These are phyloP conservation scores for Asterophora lycoperdoides DNA, from an alignment of 768 basidiomycete species.

Conservation along the genomic window DNA sequence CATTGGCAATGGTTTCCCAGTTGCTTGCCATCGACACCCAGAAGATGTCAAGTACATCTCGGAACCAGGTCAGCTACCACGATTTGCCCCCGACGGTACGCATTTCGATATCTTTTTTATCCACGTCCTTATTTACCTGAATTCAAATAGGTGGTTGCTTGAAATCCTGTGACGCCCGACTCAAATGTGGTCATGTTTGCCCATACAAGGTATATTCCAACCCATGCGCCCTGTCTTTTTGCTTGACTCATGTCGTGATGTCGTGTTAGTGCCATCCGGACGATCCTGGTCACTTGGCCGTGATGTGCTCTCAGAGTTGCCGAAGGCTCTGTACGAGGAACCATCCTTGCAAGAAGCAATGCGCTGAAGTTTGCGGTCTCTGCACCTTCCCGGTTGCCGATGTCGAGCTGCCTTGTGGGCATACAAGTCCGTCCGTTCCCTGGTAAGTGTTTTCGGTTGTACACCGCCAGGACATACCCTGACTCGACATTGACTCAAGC, in stretches of 20 bases:
- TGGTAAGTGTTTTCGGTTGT: slow-evolving; percentile 39
- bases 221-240: too few species aligned
- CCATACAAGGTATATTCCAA: slow-evolving; percentile 46
- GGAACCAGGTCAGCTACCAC: slow-evolving; percentile 46
- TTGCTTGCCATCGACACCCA: slow-evolving; percentile 54
- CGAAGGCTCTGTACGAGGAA: slow-evolving; percentile 45
- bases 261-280: slow-evolving; percentile 54
- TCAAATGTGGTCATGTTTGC: slow-evolving; percentile 63
- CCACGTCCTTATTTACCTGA: neutral
- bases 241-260: neutral
- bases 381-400: slow-evolving; percentile 45
- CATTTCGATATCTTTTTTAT: neutral
- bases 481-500: slow-evolving; percentile 27
- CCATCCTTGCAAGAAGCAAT: slow-evolving; percentile 56
- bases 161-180: slow-evolving; percentile 44
- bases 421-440: slow-evolving; percentile 35
- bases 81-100: slow-evolving; percentile 54
- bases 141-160: slow-evolving; percentile 53
- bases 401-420: slow-evolving; percentile 57
- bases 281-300: slow-evolving; percentile 46
- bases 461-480: neutral
- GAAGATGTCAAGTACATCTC: slow-evolving; percentile 37
- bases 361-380: slow-evolving; percentile 47
- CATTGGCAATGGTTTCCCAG: slow-evolving; percentile 51
- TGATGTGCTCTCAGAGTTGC: slow-evolving; percentile 47